phyloP scores from a whole-genome alignment of 202 grass and related monocot species.

The Saccharum hybrid region DNA sequence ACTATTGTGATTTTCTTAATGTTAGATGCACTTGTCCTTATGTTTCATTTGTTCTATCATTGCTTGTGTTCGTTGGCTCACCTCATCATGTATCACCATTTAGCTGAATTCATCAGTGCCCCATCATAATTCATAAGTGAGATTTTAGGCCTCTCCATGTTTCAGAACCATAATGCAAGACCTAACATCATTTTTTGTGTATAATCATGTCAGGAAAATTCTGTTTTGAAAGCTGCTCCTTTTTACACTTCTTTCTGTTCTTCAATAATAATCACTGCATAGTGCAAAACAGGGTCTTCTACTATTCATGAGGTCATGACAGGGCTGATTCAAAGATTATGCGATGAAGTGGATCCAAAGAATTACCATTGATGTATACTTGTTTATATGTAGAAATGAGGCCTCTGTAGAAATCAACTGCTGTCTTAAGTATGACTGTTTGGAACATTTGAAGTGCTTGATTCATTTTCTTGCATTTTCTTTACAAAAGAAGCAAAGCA shows the following conservation, averaged over 20 bases:
- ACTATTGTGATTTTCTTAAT: constrained; percentile 29
- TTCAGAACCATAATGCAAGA: constrained; percentile 9
- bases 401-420: constrained; percentile 64
- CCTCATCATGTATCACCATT: constrained; percentile 7
- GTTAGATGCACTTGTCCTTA: constrained; percentile 29
- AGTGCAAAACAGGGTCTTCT: constrained; percentile 52
- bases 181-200: background rate
- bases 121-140: background rate
- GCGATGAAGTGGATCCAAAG: constrained; percentile 74
- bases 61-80: background rate
- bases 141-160: constrained; percentile 13
- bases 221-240: background rate
- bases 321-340: constrained; percentile 66
- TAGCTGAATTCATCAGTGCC: constrained; percentile 23
- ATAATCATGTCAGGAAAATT: constrained; percentile 4
- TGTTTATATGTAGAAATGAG: too few species aligned
- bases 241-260: constrained; percentile 11
- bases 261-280: constrained; percentile 23
- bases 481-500: constrained; percentile 53
- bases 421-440: constrained; percentile 54
- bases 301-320: constrained; percentile 63
- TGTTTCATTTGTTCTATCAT: constrained; percentile 12
- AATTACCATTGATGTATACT: constrained; percentile 64
- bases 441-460: constrained; percentile 73
- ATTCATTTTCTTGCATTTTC: constrained; percentile 74